Base-by-base conservation (phyloP, 768 basidiomycete species). In the Exsudoporus frostii region DNA sequence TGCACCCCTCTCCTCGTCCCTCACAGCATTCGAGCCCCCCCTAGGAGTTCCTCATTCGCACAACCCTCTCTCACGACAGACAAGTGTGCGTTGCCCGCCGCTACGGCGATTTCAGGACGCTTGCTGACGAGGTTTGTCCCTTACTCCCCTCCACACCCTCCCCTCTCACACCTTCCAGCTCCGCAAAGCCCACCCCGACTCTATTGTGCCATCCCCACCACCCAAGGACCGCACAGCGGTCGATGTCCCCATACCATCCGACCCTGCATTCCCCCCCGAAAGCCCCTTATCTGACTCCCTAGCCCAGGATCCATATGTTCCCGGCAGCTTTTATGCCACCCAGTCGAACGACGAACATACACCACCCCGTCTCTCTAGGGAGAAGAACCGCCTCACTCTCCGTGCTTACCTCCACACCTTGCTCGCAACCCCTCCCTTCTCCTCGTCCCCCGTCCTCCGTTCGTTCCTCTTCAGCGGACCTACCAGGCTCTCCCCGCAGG, bases 31-130 rank as follows among this genome's bases (percentile, higher is more conserved):
- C 51, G 38, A 59, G 44, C 51, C 45, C 39, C 33, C 15, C 45
- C 17, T 62, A 98, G 90, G 97, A 98, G 78, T 99, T 99, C 68
- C 85, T 99, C 60, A 84, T 99, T 29, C 84, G 92, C 29, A 98
- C 95, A 0, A 79, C 86, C 15, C 79, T 93, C 38, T 80, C 84
- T 7, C 77, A 82, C 14, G 78, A 79, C 56, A 79, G 76, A 3
- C 94, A 97, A 58, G 79, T 92, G 2, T 93, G 84, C 69, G 97
- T 98, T 5, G 90, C 92, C 1, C 80, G 97, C 52, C 79, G 97
- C 57, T 94, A 98, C 67, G 96, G 96, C 7, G 97, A 99, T 68
- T 99, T 99, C 70, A 87, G 78, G 66, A 89, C 92, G 2, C 79
- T 99, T 17, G 85, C 86, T 2, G 80, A 85, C 44, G 92, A 97